A percentile compares a stretch with the other conserved stretches of the same genome.
phyloP scores from a whole-genome alignment of 2,329 filamentous ascomycete genomes.

The Monosporascus sp. region DNA sequence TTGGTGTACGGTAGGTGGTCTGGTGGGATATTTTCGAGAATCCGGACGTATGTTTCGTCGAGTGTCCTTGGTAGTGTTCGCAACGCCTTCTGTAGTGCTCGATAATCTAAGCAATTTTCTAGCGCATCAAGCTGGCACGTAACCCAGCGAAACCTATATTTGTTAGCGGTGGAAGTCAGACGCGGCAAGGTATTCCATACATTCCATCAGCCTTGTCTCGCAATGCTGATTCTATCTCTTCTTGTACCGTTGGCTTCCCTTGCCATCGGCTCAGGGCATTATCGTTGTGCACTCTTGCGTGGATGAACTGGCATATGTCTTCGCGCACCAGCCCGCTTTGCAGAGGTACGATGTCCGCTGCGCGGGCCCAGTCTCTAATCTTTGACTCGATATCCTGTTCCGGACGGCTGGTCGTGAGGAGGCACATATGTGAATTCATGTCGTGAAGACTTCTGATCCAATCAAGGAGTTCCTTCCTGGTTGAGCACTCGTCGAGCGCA shows the following conservation, averaged over 20 bases:
- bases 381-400: neutral
- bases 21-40: constrained; percentile 3
- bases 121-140: constrained; percentile 6
- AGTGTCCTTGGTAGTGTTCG: constrained; percentile 10
- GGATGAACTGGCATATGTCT: neutral
- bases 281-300: neutral
- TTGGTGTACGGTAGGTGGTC: neutral
- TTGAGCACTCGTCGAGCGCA: neutral
- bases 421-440: neutral
- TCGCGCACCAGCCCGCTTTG: neutral
- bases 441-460: neutral
- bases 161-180: neutral
- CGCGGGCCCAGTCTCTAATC: neutral
- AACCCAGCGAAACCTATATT: constrained; percentile 8
- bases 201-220: neutral
- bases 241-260: neutral
- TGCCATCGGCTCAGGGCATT: neutral
- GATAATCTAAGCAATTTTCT: neutral
- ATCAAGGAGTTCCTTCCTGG: neutral
- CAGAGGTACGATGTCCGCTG: neutral
- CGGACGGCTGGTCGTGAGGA: neutral
- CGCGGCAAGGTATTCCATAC: neutral
- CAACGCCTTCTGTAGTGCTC: constrained; percentile 1
- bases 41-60: constrained; percentile 13
- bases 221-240: neutral